Percentiles rank a stretch among this genome's conserved stretches.
These are phyloP conservation scores for Sporothrix euskadiensis DNA, from an alignment of 2,329 filamentous ascomycete species.

Conservation along the genomic window DNA sequence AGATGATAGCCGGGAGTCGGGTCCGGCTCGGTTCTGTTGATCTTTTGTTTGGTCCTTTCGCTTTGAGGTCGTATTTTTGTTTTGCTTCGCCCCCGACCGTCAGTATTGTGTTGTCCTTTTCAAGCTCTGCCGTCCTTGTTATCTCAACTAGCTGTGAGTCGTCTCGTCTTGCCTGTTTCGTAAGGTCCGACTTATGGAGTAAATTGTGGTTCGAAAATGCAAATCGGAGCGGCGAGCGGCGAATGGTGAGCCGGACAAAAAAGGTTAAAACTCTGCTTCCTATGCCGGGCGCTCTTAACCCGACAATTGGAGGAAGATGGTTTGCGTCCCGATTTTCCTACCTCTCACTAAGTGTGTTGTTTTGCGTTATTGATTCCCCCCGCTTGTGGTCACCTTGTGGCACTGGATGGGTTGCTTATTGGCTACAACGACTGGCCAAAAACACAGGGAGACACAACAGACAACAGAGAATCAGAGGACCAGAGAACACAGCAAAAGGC, in stretches of 20 bases:
- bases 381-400: neutral
- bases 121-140: neutral
- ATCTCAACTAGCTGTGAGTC: neutral
- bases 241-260: slow-evolving; percentile 10
- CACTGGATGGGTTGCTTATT: slow-evolving; percentile 9
- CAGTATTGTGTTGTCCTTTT: neutral
- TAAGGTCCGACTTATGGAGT: neutral
- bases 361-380: neutral
- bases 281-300: slow-evolving; percentile 15
- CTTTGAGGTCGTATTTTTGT: neutral
- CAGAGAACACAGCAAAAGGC: neutral
- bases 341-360: neutral
- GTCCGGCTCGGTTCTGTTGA: neutral
- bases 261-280: slow-evolving; percentile 10
- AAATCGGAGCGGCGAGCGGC: slow-evolving; percentile 10
- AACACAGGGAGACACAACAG: neutral
- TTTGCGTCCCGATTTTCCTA: neutral
- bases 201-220: slow-evolving; percentile 1
- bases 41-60: neutral
- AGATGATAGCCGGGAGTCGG: neutral
- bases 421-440: neutral
- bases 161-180: neutral
- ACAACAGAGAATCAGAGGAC: neutral
- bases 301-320: slow-evolving; percentile 19
- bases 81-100: neutral